A percentile compares a stretch with the other conserved stretches of the same genome.
phyloP scores from a whole-genome alignment of 2,329 filamentous ascomycete species.

The Cucurbitaria berberidis region DNA sequence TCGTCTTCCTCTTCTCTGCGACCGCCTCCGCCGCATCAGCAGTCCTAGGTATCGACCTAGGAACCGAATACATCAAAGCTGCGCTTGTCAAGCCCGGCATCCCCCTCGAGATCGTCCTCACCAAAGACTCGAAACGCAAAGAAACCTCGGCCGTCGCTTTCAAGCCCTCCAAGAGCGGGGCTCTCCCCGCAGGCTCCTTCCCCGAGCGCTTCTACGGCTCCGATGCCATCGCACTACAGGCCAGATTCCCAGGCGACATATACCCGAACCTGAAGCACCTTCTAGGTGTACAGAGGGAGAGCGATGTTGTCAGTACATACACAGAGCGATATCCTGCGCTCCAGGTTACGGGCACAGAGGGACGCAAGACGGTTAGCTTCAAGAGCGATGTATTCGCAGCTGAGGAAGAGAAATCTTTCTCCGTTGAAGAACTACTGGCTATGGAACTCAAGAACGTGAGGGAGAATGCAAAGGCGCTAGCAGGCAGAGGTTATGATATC shows the following conservation, averaged over 20 bases:
- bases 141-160: slow-evolving; percentile 90
- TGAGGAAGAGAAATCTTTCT: slow-evolving; percentile 67
- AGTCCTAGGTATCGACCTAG: slow-evolving; percentile 90
- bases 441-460: slow-evolving; percentile 96
- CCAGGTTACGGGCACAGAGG: slow-evolving; percentile 66
- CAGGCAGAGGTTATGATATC: slow-evolving; percentile 75
- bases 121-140: slow-evolving; percentile 97
- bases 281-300: slow-evolving; percentile 70
- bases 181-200: slow-evolving; percentile 64
- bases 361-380: slow-evolving; percentile 74
- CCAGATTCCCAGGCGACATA: slow-evolving; percentile 89
- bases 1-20: slow-evolving; percentile 61
- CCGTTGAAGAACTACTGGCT: slow-evolving; percentile 90
- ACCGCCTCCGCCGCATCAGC: slow-evolving; percentile 71
- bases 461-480: slow-evolving; percentile 83
- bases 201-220: slow-evolving; percentile 92
- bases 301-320: slow-evolving; percentile 72
- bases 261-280: slow-evolving; percentile 93
- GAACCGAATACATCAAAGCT: slow-evolving; percentile 96
- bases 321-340: slow-evolving; percentile 78
- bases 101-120: slow-evolving; percentile 95
- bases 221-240: slow-evolving; percentile 85
- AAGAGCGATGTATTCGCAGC: slow-evolving; percentile 74
- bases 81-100: slow-evolving; percentile 95
- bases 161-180: slow-evolving; percentile 76